Conservation (phyloP, 192 early-diverging fungal species). For the Entomortierella lignicola region DNA sequence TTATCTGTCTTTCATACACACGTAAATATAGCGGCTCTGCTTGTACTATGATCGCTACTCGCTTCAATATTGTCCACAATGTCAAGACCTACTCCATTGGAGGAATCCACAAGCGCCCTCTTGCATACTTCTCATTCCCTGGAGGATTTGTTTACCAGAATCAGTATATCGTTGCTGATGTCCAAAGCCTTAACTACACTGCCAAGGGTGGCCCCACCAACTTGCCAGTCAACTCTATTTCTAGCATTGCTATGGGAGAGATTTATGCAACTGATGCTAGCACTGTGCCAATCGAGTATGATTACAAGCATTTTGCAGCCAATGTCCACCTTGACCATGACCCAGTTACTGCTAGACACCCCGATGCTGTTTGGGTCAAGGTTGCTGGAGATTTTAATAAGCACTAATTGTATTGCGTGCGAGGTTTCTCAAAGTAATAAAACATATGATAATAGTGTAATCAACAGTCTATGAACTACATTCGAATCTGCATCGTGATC, state of each 20-base stretch:
- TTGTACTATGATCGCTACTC: constrained; percentile 47
- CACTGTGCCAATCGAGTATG: constrained; percentile 39
- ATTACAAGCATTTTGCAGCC: constrained; percentile 26
- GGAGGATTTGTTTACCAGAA: constrained; percentile 52
- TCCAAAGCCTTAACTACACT: constrained; percentile 26
- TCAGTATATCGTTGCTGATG: constrained; percentile 15
- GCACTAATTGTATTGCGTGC: too few relatives aligned
- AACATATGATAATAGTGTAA: too few relatives aligned
- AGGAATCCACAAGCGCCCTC: constrained; percentile 29
- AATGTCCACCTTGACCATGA: constrained; percentile 41
- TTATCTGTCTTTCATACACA: background rate
- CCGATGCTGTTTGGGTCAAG: constrained; percentile 40
- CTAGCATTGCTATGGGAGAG: constrained; percentile 31
- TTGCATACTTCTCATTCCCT: constrained; percentile 51
- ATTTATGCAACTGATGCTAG: constrained; percentile 42
- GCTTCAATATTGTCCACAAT: constrained; percentile 42
- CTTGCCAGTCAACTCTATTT: constrained; percentile 2
- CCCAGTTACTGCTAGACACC: constrained; percentile 26
- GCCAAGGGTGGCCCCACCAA: constrained; percentile 6
- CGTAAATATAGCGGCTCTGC: constrained; percentile 30
- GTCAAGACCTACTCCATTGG: constrained; percentile 50
- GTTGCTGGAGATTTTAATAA: constrained; percentile 34
- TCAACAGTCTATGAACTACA: too few relatives aligned
- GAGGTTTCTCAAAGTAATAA: too few relatives aligned
- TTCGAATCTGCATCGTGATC: too few relatives aligned